Percentiles rank a stretch among this genome's conserved stretches.
These are phyloP conservation scores for Gastrodia elata DNA, from an alignment of 106 monocot genomes.

Conservation along the genomic window DNA sequence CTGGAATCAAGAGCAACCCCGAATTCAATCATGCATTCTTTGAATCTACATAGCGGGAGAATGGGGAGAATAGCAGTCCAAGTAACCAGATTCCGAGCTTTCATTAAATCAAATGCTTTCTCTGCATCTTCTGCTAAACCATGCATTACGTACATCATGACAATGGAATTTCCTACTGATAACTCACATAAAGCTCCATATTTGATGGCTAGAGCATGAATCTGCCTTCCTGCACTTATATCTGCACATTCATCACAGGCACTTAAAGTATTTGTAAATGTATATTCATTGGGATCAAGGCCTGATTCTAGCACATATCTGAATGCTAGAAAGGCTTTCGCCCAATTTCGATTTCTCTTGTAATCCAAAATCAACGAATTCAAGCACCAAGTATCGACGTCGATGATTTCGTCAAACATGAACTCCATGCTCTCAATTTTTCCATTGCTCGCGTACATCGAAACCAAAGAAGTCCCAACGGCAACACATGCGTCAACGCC, in stretches of 20 bases:
- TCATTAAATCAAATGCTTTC: constrained; percentile 10
- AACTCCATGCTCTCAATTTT: background rate
- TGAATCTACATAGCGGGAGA: background rate
- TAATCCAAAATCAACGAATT: constrained; percentile 17
- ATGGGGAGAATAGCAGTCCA: constrained; percentile 12
- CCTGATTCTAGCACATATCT: constrained; percentile 6
- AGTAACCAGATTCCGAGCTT: constrained; percentile 5
- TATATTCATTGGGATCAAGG: constrained; percentile 11
- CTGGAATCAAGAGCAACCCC: constrained; percentile 10
- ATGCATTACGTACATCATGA: constrained; percentile 16
- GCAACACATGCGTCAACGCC: background rate
- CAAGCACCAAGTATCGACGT: constrained; percentile 13
- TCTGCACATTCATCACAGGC: constrained; percentile 1
- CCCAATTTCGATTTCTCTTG: constrained; percentile 1
- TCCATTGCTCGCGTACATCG: constrained; percentile 12
- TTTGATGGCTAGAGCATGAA: constrained; percentile 15
- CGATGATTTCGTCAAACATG: constrained; percentile 3
- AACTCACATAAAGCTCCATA: constrained; percentile 10
- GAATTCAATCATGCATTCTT: background rate
- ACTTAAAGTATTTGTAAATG: constrained; percentile 10
- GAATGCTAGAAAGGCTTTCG: constrained; percentile 3
- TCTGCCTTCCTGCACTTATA: constrained; percentile 7
- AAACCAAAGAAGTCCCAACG: constrained; percentile 10
- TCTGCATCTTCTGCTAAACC: constrained; percentile 9
- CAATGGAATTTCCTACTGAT: constrained; percentile 11